Conservation (phyloP, 805 yeast species). For the Hanseniaspora vineae region DNA sequence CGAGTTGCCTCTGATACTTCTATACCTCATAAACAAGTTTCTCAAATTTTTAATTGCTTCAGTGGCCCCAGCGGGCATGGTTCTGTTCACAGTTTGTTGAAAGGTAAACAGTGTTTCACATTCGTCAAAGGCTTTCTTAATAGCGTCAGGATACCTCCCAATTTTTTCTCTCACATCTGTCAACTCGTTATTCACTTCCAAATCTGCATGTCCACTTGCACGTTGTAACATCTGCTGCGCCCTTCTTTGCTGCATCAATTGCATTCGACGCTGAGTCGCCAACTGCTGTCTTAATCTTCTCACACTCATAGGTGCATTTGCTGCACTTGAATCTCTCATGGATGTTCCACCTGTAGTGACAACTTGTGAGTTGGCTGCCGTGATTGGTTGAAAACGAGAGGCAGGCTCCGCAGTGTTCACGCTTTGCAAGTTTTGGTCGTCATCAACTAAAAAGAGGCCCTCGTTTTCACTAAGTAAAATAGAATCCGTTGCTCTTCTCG, state of each 20-base stretch:
- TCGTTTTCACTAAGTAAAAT: conserved; percentile 1
- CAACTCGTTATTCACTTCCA: background rate
- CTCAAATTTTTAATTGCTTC: conserved; percentile 1
- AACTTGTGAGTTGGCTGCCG: background rate
- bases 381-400: background rate
- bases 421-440: background rate
- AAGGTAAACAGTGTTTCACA: background rate
- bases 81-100: background rate
- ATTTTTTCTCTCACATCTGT: background rate
- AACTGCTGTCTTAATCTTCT: background rate
- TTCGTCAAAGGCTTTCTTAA: background rate
- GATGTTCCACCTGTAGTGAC: background rate
- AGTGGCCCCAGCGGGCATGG: background rate
- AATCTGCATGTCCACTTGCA: background rate
- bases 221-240: too few species aligned
- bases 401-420: background rate
- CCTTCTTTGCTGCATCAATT: background rate
- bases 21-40: conserved; percentile 3
- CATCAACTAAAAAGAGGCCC: background rate
- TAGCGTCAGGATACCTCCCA: conserved; percentile 1
- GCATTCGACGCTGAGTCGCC: background rate
- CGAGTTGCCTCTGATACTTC: background rate
- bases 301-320: background rate
- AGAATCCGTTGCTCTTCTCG: conserved; percentile 5
- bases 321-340: background rate